phyloP scores from a whole-genome alignment of 2,329 filamentous ascomycete genomes.

The Aureobasidium sp. region DNA sequence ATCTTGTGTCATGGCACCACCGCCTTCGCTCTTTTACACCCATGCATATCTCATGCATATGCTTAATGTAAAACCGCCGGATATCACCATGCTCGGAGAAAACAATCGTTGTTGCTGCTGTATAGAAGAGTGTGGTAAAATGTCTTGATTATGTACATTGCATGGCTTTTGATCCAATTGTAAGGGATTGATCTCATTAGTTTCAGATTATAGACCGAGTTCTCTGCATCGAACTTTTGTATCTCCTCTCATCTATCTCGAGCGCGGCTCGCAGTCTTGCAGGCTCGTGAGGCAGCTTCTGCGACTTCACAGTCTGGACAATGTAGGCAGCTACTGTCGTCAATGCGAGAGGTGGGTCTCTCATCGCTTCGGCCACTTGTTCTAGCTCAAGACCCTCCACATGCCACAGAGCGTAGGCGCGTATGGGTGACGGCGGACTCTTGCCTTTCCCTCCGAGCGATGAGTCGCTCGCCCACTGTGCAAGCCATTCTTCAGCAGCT shows the following conservation, averaged over 20 bases:
- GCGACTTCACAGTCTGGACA: slow-evolving; percentile 46
- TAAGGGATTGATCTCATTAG: not conserved
- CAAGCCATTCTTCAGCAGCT: not conserved
- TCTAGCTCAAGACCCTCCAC: slow-evolving; percentile 44
- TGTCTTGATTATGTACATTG: not conserved
- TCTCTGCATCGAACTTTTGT: not conserved
- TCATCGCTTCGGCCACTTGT: slow-evolving; percentile 49
- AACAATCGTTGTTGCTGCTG: not conserved
- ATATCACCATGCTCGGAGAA: not conserved
- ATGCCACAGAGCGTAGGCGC: slow-evolving; percentile 61
- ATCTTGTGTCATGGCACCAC: slow-evolving; percentile 1
- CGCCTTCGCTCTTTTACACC: not conserved
- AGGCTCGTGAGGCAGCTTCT: slow-evolving; percentile 27
- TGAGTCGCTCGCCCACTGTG: not conserved
- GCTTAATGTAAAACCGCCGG: not conserved
- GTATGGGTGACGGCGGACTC: slow-evolving; percentile 33
- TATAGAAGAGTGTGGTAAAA: slow-evolving; percentile 1
- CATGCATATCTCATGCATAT: not conserved
- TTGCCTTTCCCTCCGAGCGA: not conserved
- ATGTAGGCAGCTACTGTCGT: slow-evolving; percentile 55
- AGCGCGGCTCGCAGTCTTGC: not conserved
- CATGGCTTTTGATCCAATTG: not conserved
- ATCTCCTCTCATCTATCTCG: slow-evolving; percentile 2
- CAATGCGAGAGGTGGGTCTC: slow-evolving; percentile 52
- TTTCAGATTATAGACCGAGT: not conserved